These are phyloP conservation scores for Talaromyces atroroseus DNA, from an alignment of 2,329 filamentous ascomycete genomes.

Conservation along the genomic window DNA sequence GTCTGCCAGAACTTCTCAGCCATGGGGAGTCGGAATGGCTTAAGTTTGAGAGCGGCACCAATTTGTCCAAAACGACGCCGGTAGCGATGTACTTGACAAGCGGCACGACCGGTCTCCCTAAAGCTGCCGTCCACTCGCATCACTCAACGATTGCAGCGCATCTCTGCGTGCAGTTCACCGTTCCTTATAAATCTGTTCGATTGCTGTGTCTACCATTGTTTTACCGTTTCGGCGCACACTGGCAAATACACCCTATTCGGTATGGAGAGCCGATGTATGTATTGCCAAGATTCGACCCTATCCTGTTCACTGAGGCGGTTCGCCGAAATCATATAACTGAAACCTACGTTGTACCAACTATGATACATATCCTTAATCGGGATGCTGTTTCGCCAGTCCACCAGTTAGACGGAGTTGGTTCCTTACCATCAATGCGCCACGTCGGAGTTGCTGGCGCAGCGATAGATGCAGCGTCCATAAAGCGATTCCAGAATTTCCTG, in stretches of 20 bases:
- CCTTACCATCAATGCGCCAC: constrained; percentile 38
- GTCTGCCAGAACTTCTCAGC: constrained; percentile 33
- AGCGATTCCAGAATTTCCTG: constrained; percentile 38
- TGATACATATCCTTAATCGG: constrained; percentile 34
- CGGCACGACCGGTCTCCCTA: constrained; percentile 57
- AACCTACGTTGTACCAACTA: constrained; percentile 43
- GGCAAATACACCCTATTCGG: constrained; percentile 44
- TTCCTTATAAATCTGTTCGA: constrained; percentile 37
- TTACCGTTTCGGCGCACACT: constrained; percentile 45
- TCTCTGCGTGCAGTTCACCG: constrained; percentile 36
- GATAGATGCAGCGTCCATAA: constrained; percentile 38
- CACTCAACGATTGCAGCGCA: constrained; percentile 51
- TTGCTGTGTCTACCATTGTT: constrained; percentile 50
- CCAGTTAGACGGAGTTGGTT: constrained; percentile 17
- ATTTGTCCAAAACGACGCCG: constrained; percentile 41
- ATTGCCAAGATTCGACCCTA: constrained; percentile 41
- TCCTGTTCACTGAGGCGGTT: constrained; percentile 36
- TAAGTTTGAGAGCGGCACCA: constrained; percentile 36
- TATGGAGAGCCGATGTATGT: constrained; percentile 44
- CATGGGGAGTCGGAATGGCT: constrained; percentile 46
- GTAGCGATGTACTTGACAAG: constrained; percentile 50
- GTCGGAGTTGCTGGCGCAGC: constrained; percentile 47
- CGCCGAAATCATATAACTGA: constrained; percentile 43
- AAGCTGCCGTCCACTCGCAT: constrained; percentile 55
- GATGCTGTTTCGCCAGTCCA: constrained; percentile 17